These are phyloP conservation scores for Leccinum arenicola DNA, from an alignment of 768 basidiomycete species.

Conservation along the genomic window DNA sequence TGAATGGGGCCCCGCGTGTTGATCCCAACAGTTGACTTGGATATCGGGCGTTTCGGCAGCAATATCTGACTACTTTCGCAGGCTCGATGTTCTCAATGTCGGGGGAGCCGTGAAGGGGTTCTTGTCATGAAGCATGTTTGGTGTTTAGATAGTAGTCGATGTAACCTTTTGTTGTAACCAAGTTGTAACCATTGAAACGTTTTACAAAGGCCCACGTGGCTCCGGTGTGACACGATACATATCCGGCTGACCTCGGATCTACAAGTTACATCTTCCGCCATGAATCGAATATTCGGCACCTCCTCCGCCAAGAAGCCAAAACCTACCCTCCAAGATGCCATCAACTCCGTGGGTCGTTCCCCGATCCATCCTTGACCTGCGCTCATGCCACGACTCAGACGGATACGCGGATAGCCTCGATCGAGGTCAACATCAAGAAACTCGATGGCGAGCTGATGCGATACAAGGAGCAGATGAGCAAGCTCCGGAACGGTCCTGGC, in stretches of 20 bases:
- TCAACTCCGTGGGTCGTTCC: constrained; percentile 61
- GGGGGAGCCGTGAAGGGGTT: constrained; percentile 92
- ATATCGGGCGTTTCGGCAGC: background rate
- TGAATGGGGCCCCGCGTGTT: background rate
- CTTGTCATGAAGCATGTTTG: constrained; percentile 45
- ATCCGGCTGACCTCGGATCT: background rate
- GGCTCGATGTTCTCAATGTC: constrained; percentile 84
- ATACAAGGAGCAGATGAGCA: constrained; percentile 96
- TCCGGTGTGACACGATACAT: background rate
- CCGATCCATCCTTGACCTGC: background rate
- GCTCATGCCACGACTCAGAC: constrained; percentile 49
- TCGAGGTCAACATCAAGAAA: constrained; percentile 97
- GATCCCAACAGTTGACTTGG: background rate
- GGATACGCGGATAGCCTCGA: constrained; percentile 78
- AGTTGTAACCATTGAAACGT: too few relatives aligned
- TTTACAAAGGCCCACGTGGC: background rate
- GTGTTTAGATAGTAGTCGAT: background rate
- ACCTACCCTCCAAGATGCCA: constrained; percentile 88
- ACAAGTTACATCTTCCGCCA: constrained; percentile 26
- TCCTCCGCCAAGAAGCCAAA: constrained; percentile 80
- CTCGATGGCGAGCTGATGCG: constrained; percentile 88
- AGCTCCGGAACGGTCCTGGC: constrained; percentile 89
- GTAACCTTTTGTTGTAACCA: too few relatives aligned
- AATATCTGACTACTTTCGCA: constrained; percentile 27
- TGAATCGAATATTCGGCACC: constrained; percentile 86